These are phyloP conservation scores for Rhodotorula graminis DNA, from an alignment of 768 basidiomycete species.

Conservation along the genomic window DNA sequence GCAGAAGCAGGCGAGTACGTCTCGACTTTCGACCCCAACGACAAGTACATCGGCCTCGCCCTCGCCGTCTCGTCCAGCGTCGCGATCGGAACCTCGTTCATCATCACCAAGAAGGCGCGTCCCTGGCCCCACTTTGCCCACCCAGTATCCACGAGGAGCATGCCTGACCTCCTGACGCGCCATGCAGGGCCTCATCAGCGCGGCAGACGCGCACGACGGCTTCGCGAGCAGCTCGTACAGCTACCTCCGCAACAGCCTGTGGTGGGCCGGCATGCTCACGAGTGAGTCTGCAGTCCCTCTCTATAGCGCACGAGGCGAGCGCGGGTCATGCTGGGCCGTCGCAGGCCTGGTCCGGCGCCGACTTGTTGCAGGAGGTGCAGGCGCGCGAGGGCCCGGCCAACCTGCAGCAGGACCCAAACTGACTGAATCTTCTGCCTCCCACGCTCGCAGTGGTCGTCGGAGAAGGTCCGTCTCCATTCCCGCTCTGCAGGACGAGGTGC, in stretches of 20 bases:
- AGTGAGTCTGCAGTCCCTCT: slow-evolving; percentile 68
- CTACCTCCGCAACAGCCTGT: slow-evolving; percentile 85
- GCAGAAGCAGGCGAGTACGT: not conserved
- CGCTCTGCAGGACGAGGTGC: no score
- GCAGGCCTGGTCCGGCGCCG: no score
- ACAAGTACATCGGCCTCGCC: slow-evolving; percentile 89
- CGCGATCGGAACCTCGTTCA: slow-evolving; percentile 91
- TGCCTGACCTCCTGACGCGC: not conserved
- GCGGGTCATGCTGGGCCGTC: no score
- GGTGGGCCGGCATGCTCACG: slow-evolving; percentile 94
- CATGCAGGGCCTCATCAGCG: slow-evolving; percentile 78
- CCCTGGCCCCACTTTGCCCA: not conserved
- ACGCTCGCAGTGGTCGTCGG: slow-evolving; percentile 71
- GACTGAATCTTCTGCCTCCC: not conserved
- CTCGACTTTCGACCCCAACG: slow-evolving; percentile 44
- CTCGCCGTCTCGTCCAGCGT: slow-evolving; percentile 79
- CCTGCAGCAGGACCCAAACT: not conserved
- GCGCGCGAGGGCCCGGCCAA: no score
- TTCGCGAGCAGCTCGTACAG: slow-evolving; percentile 73
- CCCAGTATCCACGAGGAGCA: no score
- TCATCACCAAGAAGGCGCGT: slow-evolving; percentile 95
- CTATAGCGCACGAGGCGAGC: no score
- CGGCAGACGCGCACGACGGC: slow-evolving; percentile 53
- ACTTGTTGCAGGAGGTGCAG: no score
- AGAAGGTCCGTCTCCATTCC: slow-evolving; percentile 59